A percentile compares a stretch with the other conserved stretches of the same genome.
These are phyloP conservation scores for Rhizophora mangle DNA, from an alignment of 345 rosid species.

Conservation along the genomic window DNA sequence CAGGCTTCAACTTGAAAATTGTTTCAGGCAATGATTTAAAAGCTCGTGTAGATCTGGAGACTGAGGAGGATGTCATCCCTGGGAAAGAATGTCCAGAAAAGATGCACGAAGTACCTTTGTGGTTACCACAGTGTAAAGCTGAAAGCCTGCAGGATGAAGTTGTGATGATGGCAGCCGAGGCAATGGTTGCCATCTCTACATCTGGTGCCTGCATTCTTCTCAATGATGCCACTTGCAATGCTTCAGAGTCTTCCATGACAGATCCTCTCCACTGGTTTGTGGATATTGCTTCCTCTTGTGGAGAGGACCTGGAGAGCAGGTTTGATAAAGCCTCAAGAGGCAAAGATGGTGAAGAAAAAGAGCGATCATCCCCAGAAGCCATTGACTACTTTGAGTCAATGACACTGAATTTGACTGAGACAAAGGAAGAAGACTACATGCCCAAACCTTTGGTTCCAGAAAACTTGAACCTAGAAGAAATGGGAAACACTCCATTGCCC, in stretches of 20 bases:
- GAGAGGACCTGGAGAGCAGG: constrained; percentile 46
- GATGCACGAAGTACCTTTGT: constrained; percentile 27
- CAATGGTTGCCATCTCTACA: constrained; percentile 69
- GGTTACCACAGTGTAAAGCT: constrained; percentile 25
- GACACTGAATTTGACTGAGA: constrained; percentile 60
- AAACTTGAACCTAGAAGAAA: constrained; percentile 48
- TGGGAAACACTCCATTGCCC: constrained; percentile 29
- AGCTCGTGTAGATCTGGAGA: constrained; percentile 54
- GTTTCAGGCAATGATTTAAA: constrained; percentile 66
- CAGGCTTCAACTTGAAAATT: constrained; percentile 33
- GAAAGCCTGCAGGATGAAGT: constrained; percentile 42
- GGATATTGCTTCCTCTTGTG: constrained; percentile 52
- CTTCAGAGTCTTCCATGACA: constrained; percentile 34
- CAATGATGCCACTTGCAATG: constrained; percentile 31
- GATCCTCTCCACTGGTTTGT: constrained; percentile 77
- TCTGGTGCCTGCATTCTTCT: constrained; percentile 19
- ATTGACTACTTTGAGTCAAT: constrained; percentile 80
- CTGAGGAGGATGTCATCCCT: constrained; percentile 42
- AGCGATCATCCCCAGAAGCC: constrained; percentile 44
- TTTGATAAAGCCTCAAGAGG: constrained; percentile 35
- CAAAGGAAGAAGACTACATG: constrained; percentile 78
- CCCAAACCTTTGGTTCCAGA: constrained; percentile 73
- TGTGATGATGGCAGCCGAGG: constrained; percentile 61
- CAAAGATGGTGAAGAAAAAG: constrained; percentile 31
- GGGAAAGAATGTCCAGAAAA: constrained; percentile 35